Base-by-base conservation (phyloP, 805 yeast species). In the Sporopachydermia quercuum region DNA sequence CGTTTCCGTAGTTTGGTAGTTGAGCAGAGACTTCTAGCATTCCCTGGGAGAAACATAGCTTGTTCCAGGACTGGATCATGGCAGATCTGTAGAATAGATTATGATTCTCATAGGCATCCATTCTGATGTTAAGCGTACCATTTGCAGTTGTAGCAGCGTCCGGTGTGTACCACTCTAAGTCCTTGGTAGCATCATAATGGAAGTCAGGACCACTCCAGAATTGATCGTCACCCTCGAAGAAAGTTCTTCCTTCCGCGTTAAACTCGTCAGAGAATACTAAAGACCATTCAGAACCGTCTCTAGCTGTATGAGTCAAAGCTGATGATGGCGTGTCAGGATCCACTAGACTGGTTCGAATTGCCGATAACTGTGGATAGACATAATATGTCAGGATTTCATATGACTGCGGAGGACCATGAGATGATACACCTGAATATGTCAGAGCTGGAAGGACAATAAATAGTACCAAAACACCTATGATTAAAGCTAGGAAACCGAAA, bases 401-500 rank as follows among this genome's bases (percentile, higher is more conserved):
- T 4, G 49, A 47, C 15, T 47, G 41, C 13, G 34, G 35, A 4
- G 19, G 16, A 14, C 39, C 8, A 5, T 38, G 36, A 2, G 36
- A n/a, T 4, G 70, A 56, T 16, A 67, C 71, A 45, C 82, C 83
- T 2, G 85, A 61, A 51, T 65, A 81, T 0, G 89, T 80, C 38
- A 81, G 52, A 1, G 72, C 82, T 1, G 93, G 91, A 39, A 78
- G 58, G 3, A 80, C 55, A 34, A 81, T 65, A 46, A 81, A 78
- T 5, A 81, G 49, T 5, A 65, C 68, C 13, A 72, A 46, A 3
- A 68, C 73, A 35, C 71, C 81, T 2, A 75, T 19, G 18, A 68
- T 59, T 35, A 81, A 57, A 0, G 64, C 40, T 4, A 78, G 30
- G 30, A 23, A 48, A 8, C 64, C 62, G 13, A 47, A 35, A 5